Evolutionary conservation across 129 eudicot species (phyloP), one percentile per base, ranked within the genome.

Genomic region (Silybum marianum): DNA sequence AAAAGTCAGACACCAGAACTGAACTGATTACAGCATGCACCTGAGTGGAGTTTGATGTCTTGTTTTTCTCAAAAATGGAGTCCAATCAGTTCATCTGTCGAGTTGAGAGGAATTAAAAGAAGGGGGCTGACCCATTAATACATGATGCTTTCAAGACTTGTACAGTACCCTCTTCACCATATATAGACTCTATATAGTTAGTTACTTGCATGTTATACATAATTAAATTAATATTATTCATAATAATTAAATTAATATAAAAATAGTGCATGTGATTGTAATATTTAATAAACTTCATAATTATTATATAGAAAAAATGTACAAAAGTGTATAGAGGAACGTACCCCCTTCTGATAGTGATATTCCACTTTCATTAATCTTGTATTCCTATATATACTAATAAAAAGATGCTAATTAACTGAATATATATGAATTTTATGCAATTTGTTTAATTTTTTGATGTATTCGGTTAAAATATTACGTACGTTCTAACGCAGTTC

Each of bases 1-100:
- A 82, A 82, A 44, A 75, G 85, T 75, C 81, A 82, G 85, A 82
- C 44, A 19, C 76, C 76, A 82, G 21, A 16, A 54, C 65, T 54
- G 66, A 58, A 58, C 81, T 82, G 40, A 75, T 32, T 14, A 16
- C 32, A 75, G 81, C 74, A 82, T 82, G 63, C 21, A 75, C 23
- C 74, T 81, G 22, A 65, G 75, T 74, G 42, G 69, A 73, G 63
- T 67, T 81, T 63, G 58, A 69, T n/a, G 79, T 82, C 60, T 26
- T 78, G 65, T 82, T 82, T 46, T 46, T 54, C 30, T 38, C 54
- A 44, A 51, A 73, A 75, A 82, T 75, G 85, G 71, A 82, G 80
- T 68, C 63, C 85, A 82, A 46, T 32, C 36, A 32, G 36, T 3
- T 32, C 36, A 4, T 32, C 36, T 32, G 36, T 32, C 3, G 71